Evolutionary conservation across 257 asterid genomes (phyloP).

Genomic region (Petrea volubilis): DNA sequence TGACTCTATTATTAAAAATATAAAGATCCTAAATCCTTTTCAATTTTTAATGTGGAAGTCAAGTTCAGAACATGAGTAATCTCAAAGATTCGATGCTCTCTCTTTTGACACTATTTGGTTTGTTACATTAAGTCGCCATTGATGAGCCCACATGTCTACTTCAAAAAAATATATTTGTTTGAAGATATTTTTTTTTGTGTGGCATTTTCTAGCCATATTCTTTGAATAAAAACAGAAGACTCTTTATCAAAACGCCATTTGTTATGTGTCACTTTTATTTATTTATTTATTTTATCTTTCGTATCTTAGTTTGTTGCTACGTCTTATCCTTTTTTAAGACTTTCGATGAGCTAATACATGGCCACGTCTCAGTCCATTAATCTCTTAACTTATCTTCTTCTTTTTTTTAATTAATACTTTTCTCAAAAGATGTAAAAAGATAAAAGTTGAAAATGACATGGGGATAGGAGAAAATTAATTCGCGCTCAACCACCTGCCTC

Average conservation of each 20-base stretch:
- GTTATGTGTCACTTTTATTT: not conserved
- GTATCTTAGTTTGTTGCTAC: not conserved
- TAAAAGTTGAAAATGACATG: constrained; percentile 12
- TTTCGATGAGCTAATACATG: not conserved
- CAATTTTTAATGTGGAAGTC: no score
- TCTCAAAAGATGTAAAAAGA: not conserved
- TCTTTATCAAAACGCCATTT: constrained; percentile 3
- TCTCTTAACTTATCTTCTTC: constrained; percentile 21
- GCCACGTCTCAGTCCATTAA: constrained; percentile 30
- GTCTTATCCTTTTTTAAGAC: constrained; percentile 22
- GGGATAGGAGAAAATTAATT: not conserved
- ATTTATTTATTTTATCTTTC: not conserved
- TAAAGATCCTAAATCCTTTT: no score
- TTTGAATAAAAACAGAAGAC: not conserved
- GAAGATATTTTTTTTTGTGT: not conserved
- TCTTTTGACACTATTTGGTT: not conserved
- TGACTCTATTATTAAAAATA: no score
- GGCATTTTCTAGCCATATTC: not conserved
- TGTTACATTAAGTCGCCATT: not conserved
- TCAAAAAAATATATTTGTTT: not conserved
- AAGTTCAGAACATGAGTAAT: not conserved
- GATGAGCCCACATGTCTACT: not conserved
- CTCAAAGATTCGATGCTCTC: not conserved
- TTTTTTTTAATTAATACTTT: not conserved
- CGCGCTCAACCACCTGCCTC: constrained; percentile 30